Evolutionary conservation across 2,329 filamentous ascomycete genomes (phyloP).

Genomic region (Cryphonectria parasitica): DNA sequence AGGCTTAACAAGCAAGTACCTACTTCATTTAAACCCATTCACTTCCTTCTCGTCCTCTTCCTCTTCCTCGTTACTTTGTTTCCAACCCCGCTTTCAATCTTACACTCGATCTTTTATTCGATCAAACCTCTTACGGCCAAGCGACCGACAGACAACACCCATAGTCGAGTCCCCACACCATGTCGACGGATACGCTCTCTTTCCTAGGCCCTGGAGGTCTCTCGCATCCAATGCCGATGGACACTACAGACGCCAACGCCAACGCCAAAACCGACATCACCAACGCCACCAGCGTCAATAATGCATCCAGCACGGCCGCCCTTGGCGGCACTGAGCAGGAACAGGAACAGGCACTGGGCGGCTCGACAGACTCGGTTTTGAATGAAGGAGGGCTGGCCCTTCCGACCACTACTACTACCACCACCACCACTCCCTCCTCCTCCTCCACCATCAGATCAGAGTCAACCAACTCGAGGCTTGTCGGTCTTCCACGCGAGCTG

Average conservation of each 20-base stretch:
- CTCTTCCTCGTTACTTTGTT: background rate
- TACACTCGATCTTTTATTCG: background rate
- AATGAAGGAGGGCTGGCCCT: background rate
- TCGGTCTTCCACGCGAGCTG: constrained; percentile 60
- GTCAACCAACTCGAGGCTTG: constrained; percentile 19
- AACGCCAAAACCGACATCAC: background rate
- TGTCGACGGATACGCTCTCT: background rate
- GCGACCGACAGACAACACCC: background rate
- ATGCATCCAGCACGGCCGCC: background rate
- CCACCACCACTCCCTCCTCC: background rate
- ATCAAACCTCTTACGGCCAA: background rate
- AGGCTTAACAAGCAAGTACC: background rate
- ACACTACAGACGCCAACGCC: background rate
- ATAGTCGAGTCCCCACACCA: background rate
- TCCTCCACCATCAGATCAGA: background rate
- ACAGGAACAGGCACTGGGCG: background rate
- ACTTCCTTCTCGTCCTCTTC: background rate
- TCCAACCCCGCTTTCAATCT: background rate
- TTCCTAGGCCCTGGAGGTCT: background rate
- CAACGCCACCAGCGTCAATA: background rate
- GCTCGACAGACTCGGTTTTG: background rate
- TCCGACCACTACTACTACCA: too few species aligned
- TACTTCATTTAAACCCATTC: background rate
- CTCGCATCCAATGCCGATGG: background rate
- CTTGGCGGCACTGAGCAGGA: background rate